Percentiles rank a stretch among this genome's conserved stretches.
These are phyloP conservation scores for Phylloporus sp. DNA, from an alignment of 768 basidiomycete species.

Conservation along the genomic window DNA sequence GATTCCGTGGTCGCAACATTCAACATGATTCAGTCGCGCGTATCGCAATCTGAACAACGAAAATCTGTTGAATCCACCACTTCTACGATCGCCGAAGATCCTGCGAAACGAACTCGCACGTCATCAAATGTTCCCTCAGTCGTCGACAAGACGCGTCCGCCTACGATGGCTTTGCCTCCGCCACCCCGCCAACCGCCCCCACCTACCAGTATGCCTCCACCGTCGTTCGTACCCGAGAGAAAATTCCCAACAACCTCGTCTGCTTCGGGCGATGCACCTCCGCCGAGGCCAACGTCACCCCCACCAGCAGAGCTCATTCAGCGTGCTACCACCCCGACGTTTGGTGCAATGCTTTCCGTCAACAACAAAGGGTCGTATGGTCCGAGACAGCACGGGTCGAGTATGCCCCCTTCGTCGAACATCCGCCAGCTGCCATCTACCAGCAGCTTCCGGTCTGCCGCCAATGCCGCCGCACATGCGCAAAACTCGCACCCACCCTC, in stretches of 20 bases:
- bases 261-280: conserved; percentile 56
- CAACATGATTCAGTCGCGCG: conserved; percentile 42
- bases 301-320: conserved; percentile 90
- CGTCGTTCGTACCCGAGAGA: conserved; percentile 69
- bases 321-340: conserved; percentile 83
- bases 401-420: conserved; percentile 65
- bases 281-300: conserved; percentile 86
- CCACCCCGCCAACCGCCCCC: conserved; percentile 76
- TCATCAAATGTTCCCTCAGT: conserved; percentile 50
- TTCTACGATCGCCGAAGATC: conserved; percentile 48
- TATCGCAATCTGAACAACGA: conserved; percentile 54
- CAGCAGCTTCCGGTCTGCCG: conserved; percentile 77
- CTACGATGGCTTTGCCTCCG: conserved; percentile 79
- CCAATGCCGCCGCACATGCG: conserved; percentile 52
- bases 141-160: conserved; percentile 76
- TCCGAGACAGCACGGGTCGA: conserved; percentile 62
- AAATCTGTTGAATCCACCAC: conserved; percentile 69
- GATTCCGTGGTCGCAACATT: conserved; percentile 48
- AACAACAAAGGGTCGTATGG: conserved; percentile 45
- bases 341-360: conserved; percentile 57
- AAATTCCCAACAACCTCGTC: conserved; percentile 42
- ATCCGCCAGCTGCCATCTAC: conserved; percentile 73
- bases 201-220: conserved; percentile 65
- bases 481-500: conserved; percentile 39
- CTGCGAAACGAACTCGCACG: conserved; percentile 51